Percentiles rank a stretch among this genome's conserved stretches.
phyloP scores from a whole-genome alignment of 768 basidiomycete genomes.

The Cyclocybe aegerita region DNA sequence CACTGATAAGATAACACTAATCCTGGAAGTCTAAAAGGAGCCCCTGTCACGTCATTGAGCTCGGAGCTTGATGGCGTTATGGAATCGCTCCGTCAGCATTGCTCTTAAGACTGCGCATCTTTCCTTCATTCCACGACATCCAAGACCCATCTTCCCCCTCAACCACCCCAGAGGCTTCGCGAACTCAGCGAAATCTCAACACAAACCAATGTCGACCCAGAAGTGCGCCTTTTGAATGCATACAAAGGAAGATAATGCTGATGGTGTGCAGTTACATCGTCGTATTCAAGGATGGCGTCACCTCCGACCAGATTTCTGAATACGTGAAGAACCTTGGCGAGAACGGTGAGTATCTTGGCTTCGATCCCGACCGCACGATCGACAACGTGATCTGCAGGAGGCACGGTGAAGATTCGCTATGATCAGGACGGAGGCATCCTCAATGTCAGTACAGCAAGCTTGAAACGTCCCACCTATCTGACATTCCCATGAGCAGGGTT shows the following conservation, averaged over 20 bases:
- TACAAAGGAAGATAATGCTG: neutral
- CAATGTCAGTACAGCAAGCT: conserved; percentile 9
- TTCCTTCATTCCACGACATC: neutral
- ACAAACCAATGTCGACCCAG: conserved; percentile 1
- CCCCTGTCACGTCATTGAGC: neutral
- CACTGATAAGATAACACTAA: no score
- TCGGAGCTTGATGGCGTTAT: conserved; percentile 7
- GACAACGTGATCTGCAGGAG: conserved; percentile 7
- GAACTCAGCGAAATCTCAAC: neutral
- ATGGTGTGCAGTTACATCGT: conserved; percentile 11
- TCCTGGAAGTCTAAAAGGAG: neutral
- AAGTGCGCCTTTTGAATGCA: neutral
- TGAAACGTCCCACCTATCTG: neutral
- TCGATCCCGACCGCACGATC: neutral
- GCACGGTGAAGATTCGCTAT: conserved; percentile 12
- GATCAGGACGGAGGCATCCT: conserved; percentile 14
- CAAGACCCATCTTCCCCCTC: neutral
- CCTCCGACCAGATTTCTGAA: conserved; percentile 11
- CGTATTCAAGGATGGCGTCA: conserved; percentile 18
- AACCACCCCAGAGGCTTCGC: neutral
- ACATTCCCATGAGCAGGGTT: conserved; percentile 11
- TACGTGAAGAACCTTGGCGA: conserved; percentile 12
- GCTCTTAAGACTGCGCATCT: conserved; percentile 4
- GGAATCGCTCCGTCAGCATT: neutral
- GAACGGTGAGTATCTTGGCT: conserved; percentile 1